Evolutionary conservation across 306 rosid species (phyloP), one percentile per base, ranked within the genome.

Genomic region (Ceratonia siliqua): DNA sequence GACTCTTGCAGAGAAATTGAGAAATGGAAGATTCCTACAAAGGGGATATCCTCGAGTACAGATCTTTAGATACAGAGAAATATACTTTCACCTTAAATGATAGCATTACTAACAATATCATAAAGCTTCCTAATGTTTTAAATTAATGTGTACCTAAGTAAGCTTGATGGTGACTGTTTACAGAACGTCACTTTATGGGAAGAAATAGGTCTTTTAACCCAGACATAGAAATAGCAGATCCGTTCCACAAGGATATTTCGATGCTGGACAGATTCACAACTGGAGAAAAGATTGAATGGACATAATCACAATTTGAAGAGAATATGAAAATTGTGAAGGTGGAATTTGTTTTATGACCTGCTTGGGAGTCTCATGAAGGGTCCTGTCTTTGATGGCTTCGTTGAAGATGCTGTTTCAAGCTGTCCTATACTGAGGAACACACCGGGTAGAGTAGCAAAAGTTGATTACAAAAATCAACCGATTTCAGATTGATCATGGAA

Each of bases 321-420:
- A 25, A 77, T 25, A 70, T 36, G 50, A 91, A 80, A 46, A 22
- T 89, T 0, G 86, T 79, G 75, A 87, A 85, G 83, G 92, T 89
- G 80, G 95, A 89, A 84, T 79, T 87, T 87, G 69, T 91, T 91
- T 53, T 91, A 28, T 58, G 97, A 91, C 76, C 80, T 91, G 41
- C 82, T 91, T 2, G 95, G 95, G 45, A 80, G 85, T 39, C 95
- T 91, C 50, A 22, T 84, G 21, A 86, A 86, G 54, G 89, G 89
- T 54, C n/a, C 78, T 54, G 56, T 38, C 8, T 0, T 85, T 36
- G 87, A 85, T 33, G 76, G 2, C 45, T 63, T 72, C 27, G 28
- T 30, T 25, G 86, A 63, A 78, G 86, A 72, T 54, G 78, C 54
- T 3, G 79, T 57, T 53, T 43, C 86, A 36, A 43, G 70, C 62